Percentiles rank a stretch among this genome's conserved stretches.
Evolutionary conservation across 148 eudicot species (phyloP).

Genomic region (Rhododendron griersonianum): DNA sequence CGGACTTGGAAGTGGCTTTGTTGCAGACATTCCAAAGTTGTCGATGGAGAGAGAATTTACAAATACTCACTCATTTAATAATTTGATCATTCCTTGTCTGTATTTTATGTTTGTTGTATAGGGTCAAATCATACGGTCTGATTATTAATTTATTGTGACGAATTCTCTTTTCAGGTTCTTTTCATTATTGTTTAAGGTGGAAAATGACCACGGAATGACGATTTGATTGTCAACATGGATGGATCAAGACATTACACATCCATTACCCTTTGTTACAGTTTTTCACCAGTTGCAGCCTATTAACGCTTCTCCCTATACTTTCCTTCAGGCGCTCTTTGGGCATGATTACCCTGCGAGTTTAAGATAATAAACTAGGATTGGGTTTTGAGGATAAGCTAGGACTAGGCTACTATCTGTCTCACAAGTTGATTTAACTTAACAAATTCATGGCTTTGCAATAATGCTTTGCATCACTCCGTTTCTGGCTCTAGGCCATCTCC

Average conservation of each 20-base stretch:
- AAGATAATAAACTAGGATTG: neutral
- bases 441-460: neutral
- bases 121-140: neutral
- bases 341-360: constrained; percentile 75
- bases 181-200: constrained; percentile 70
- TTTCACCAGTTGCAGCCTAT: constrained; percentile 77
- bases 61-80: neutral
- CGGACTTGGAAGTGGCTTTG: neutral
- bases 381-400: neutral
- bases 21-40: neutral
- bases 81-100: neutral
- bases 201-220: constrained; percentile 45
- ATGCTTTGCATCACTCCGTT: too few species aligned
- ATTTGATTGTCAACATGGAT: constrained; percentile 66
- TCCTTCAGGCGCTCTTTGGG: constrained; percentile 74
- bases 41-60: neutral
- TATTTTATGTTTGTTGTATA: neutral
- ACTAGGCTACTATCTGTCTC: neutral
- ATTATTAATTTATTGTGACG: neutral
- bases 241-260: constrained; percentile 57
- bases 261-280: constrained; percentile 71
- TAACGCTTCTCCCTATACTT: constrained; percentile 58
- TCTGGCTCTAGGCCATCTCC: too few species aligned
- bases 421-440: neutral
- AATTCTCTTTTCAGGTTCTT: constrained; percentile 50